Evolutionary conservation across 805 yeast genomes (phyloP), one percentile per base, ranked within the genome.

Genomic region (Myxozyma melibiosi): DNA sequence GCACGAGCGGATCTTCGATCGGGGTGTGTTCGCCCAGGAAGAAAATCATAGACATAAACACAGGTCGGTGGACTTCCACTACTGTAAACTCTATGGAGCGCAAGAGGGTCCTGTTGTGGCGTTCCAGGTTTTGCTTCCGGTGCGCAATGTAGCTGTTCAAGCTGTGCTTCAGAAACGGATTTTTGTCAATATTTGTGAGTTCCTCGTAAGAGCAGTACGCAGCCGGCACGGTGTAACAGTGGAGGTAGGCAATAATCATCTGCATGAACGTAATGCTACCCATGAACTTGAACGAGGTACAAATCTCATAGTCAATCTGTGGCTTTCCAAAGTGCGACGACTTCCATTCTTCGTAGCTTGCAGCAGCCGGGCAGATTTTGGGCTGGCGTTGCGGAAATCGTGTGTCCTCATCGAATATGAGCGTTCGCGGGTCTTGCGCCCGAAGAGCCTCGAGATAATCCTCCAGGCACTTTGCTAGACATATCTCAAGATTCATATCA

Each of bases 311-410:
- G 9, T 18, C 2, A 39, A 20, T 14, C 8, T 18, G 20, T 20
- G 43, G 43, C 28, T 39, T 39, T n/a, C 43, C n/a, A 39, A 39
- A 39, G 24, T 39, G 43, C 11, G 43, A 22, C 43, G 20, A 22
- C 13, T 9, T 16, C 43, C 43, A 39, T 3, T 14, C 20, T 2
- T 39, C 43, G 9, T 39, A 27, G n/a, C 2, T 39, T 9, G 8
- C 14, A 18, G 43, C 11, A 11, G n/a, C 28, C n/a, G 25, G 43
- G 24, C 43, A 39, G 7, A 14, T 33, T 14, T 14, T 39, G 28
- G 24, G 13, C 24, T 20, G 13, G 25, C 25, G 13, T 39, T 24
- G 20, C 22, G 3, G 9, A 14, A 16, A 14, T 14, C 14, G 14
- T 7, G 3, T 18, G 2, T 14, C 20, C 20, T n/a, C 18, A n/a